phyloP scores from a whole-genome alignment of 2,329 filamentous ascomycete species.

The Epicoccum sorghinum region DNA sequence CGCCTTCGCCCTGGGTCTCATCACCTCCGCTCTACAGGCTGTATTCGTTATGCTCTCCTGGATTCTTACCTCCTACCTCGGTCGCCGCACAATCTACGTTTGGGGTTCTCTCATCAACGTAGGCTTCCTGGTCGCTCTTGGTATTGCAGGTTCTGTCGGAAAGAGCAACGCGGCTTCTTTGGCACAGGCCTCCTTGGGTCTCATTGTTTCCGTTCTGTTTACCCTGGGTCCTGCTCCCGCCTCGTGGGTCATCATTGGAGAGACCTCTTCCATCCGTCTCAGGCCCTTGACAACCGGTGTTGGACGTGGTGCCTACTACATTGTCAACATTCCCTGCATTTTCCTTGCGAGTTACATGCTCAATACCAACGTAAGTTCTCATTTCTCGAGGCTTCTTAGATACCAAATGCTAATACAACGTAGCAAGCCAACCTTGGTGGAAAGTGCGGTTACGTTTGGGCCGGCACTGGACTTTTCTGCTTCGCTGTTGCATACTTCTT shows the following conservation, averaged over 20 bases:
- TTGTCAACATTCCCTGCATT: conserved; percentile 70
- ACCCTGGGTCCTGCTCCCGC: conserved; percentile 66
- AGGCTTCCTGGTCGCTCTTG: conserved; percentile 62
- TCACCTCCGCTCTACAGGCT: conserved; percentile 67
- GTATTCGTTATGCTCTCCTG: conserved; percentile 71
- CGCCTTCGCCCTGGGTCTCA: conserved; percentile 67
- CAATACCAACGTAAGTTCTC: conserved; percentile 53
- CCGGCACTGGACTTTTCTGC: conserved; percentile 60
- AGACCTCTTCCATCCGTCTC: conserved; percentile 70
- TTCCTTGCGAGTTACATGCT: conserved; percentile 68
- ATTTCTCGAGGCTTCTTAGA: conserved; percentile 49
- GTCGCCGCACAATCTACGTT: conserved; percentile 69
- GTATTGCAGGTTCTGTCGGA: conserved; percentile 63
- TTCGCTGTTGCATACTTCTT: conserved; percentile 56
- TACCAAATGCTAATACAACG: conserved; percentile 65
- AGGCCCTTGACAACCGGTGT: conserved; percentile 69
- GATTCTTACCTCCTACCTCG: conserved; percentile 68
- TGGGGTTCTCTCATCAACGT: conserved; percentile 64
- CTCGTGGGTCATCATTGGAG: conserved; percentile 71
- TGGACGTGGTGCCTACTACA: conserved; percentile 68
- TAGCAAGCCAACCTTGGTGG: conserved; percentile 58
- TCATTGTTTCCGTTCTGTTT: conserved; percentile 71
- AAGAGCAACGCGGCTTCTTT: conserved; percentile 50
- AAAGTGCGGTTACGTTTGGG: conserved; percentile 45
- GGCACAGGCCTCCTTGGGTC: conserved; percentile 66